phyloP scores from a whole-genome alignment of 257 asterid species.

The Ophiorrhiza pumila region DNA sequence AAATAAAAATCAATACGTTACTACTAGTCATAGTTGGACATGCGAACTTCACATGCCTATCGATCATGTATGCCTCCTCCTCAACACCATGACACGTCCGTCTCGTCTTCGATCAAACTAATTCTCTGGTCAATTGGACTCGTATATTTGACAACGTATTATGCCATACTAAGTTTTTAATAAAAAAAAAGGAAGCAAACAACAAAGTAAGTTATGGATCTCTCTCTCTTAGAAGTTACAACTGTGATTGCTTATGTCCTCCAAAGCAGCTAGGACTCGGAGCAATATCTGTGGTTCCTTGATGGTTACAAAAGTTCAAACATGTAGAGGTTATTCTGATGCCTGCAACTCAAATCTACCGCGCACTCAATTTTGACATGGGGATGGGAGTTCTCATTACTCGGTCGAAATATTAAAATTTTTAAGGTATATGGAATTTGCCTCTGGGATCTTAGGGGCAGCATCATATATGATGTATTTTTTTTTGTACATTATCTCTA shows the following conservation, averaged over 20 bases:
- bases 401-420: no score
- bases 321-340: neutral
- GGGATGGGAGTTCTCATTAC: neutral
- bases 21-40: neutral
- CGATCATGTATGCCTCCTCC: neutral
- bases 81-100: neutral
- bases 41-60: neutral
- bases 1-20: neutral
- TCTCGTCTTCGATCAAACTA: neutral
- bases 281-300: neutral
- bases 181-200: no score
- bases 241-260: no score
- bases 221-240: no score
- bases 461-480: no score
- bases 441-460: no score
- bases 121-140: neutral
- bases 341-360: neutral
- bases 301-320: neutral
- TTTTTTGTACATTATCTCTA: no score
- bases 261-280: no score
- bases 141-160: no score
- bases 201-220: no score
- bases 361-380: neutral
- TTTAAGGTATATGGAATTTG: no score
- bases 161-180: no score